phyloP scores from a whole-genome alignment of 495 filamentous ascomycete genomes.

The Aspergillus funiculosus region DNA sequence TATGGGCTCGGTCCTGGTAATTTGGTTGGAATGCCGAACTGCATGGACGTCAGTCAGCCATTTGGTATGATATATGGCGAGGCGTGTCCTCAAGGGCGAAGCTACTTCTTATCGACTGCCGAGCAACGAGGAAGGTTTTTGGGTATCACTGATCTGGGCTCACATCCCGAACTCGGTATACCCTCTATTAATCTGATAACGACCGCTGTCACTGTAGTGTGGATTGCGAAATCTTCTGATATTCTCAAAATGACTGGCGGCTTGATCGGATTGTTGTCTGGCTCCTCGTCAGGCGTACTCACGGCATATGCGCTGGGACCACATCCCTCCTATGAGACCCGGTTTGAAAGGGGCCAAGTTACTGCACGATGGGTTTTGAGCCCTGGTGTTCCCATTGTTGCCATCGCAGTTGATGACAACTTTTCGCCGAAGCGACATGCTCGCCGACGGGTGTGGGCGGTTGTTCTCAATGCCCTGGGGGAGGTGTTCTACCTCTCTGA shows the following conservation, averaged over 20 bases:
- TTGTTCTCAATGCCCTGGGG: conserved; percentile 82
- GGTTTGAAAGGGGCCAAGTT: conserved; percentile 65
- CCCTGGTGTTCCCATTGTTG: conserved; percentile 87
- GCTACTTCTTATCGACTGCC: conserved; percentile 66
- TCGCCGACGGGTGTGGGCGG: conserved; percentile 73
- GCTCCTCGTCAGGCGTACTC: conserved; percentile 81
- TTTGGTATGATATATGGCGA: conserved; percentile 82
- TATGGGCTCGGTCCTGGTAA: conserved; percentile 75
- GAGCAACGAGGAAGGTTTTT: conserved; percentile 77
- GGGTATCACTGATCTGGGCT: conserved; percentile 44
- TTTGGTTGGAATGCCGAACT: conserved; percentile 69
- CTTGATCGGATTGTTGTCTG: conserved; percentile 72
- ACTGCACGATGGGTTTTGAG: conserved; percentile 84
- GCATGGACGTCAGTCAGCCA: conserved; percentile 81
- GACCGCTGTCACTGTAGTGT: conserved; percentile 68
- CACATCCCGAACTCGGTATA: conserved; percentile 56
- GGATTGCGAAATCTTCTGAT: conserved; percentile 80
- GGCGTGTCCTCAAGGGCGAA: conserved; percentile 71
- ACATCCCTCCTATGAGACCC: conserved; percentile 57
- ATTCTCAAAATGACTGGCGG: conserved; percentile 70
- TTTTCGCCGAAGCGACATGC: conserved; percentile 63
- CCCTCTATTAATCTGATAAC: conserved; percentile 57
- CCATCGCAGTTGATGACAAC: conserved; percentile 76
- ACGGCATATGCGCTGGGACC: conserved; percentile 73
- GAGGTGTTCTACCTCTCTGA: conserved; percentile 82